These are phyloP conservation scores for Ilex paraguariensis DNA, from an alignment of 305 asterid species.

Conservation along the genomic window DNA sequence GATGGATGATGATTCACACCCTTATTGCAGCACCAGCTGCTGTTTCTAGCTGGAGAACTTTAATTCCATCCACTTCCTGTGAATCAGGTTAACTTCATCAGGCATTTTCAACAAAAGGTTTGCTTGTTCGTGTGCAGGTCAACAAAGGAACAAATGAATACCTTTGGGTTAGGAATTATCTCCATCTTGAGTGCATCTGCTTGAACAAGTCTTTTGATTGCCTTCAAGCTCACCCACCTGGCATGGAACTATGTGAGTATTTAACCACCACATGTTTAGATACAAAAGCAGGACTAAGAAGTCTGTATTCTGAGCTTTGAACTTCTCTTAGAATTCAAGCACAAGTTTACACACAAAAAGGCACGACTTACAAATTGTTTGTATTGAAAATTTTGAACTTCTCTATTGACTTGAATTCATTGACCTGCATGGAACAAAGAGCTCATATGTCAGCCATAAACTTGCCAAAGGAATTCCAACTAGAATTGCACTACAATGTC, in stretches of 20 bases:
- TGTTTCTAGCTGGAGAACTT: conserved; percentile 96
- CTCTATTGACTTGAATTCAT: conserved; percentile 38
- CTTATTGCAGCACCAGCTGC: conserved; percentile 98
- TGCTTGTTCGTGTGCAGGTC: no score
- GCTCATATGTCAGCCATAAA: background rate
- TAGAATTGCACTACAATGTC: no score
- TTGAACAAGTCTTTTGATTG: conserved; percentile 79
- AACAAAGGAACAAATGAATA: conserved; percentile 10
- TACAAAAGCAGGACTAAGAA: background rate
- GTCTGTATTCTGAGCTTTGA: conserved; percentile 95
- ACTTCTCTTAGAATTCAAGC: conserved; percentile 44
- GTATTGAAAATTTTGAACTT: conserved; percentile 98
- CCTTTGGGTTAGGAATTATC: conserved; percentile 97
- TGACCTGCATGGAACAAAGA: background rate
- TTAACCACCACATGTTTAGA: background rate
- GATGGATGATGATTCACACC: conserved; percentile 26
- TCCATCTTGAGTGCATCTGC: conserved; percentile 86
- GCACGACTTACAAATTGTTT: conserved; percentile 45
- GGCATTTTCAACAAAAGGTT: background rate
- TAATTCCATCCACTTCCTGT: conserved; percentile 90
- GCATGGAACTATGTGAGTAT: background rate
- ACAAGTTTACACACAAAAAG: background rate
- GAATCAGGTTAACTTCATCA: conserved; percentile 13
- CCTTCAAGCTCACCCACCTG: conserved; percentile 92
- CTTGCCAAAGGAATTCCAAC: no score